Conservation (phyloP, 2,329 filamentous ascomycete genomes). For the Hymenoscyphus scutula region DNA sequence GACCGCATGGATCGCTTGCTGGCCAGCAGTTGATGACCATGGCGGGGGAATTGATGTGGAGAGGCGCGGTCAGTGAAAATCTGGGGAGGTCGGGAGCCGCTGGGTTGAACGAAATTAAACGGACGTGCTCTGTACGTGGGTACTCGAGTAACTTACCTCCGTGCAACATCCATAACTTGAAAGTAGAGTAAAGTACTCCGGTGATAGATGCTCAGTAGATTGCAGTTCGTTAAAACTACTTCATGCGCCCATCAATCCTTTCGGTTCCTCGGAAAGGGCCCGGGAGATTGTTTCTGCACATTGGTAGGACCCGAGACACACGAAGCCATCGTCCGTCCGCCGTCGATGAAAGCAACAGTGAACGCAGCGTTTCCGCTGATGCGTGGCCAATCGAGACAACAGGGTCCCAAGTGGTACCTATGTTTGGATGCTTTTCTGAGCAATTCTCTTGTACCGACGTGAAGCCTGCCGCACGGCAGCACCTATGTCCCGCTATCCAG, state of each 20-base stretch:
- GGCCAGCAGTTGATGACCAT: conserved; percentile 4
- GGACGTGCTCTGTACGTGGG: neutral
- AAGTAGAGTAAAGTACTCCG: neutral
- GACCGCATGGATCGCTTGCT: conserved; percentile 11
- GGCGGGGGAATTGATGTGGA: conserved; percentile 12
- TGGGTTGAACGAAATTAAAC: neutral
- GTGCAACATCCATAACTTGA: neutral
- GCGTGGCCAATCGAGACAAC: conserved; percentile 23
- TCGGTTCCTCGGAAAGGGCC: conserved; percentile 23
- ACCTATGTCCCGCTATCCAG: conserved; percentile 11
- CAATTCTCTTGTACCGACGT: conserved; percentile 6
- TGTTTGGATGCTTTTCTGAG: conserved; percentile 5
- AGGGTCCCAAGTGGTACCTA: conserved; percentile 7
- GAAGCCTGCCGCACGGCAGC: conserved; percentile 5
- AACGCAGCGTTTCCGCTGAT: conserved; percentile 24
- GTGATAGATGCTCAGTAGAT: neutral
- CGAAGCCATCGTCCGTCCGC: conserved; percentile 11
- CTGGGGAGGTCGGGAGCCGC: conserved; percentile 12
- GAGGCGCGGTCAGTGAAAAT: conserved; percentile 4
- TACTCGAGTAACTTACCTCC: too few species aligned
- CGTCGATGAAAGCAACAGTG: conserved; percentile 12
- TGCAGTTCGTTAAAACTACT: neutral
- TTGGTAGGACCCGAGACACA: conserved; percentile 19
- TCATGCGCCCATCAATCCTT: conserved; percentile 13
- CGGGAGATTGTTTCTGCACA: conserved; percentile 21